phyloP scores from a whole-genome alignment of 2,329 filamentous ascomycete species.

The Pseudogymnoascus sp. region DNA sequence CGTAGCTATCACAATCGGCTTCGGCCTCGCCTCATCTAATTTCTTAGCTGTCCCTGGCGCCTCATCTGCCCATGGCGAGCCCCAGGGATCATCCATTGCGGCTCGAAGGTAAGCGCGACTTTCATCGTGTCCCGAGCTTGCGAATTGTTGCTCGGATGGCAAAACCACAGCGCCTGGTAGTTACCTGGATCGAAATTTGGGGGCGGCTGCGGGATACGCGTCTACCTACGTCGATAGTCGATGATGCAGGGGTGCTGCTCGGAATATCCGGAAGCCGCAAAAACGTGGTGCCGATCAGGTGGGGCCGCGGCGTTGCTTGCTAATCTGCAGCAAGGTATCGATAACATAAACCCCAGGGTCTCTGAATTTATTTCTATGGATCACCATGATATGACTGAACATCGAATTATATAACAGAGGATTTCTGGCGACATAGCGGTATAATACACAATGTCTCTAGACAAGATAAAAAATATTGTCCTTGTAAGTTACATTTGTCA shows the following conservation, averaged over 20 bases:
- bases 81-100: conserved; percentile 32
- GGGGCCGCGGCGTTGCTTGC: conserved; percentile 4
- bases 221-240: conserved; percentile 7
- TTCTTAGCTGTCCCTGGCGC: conserved; percentile 14
- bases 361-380: conserved; percentile 1
- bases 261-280: conserved; percentile 3
- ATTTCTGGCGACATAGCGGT: neutral
- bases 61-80: conserved; percentile 32
- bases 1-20: conserved; percentile 15
- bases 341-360: conserved; percentile 8
- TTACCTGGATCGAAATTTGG: neutral
- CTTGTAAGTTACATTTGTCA: conserved; percentile 43
- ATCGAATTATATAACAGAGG: neutral
- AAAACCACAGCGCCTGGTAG: neutral
- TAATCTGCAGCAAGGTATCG: conserved; percentile 6
- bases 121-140: neutral
- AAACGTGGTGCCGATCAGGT: conserved; percentile 7
- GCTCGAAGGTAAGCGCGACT: conserved; percentile 13
- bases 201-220: neutral
- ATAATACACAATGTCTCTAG: conserved; percentile 47
- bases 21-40: conserved; percentile 10
- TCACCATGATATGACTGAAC: neutral
- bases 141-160: neutral
- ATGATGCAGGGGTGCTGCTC: neutral
- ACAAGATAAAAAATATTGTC: conserved; percentile 67